Base-by-base conservation (phyloP, 1,284 basidiomycete species). In the Ustilago xerochloae region DNA sequence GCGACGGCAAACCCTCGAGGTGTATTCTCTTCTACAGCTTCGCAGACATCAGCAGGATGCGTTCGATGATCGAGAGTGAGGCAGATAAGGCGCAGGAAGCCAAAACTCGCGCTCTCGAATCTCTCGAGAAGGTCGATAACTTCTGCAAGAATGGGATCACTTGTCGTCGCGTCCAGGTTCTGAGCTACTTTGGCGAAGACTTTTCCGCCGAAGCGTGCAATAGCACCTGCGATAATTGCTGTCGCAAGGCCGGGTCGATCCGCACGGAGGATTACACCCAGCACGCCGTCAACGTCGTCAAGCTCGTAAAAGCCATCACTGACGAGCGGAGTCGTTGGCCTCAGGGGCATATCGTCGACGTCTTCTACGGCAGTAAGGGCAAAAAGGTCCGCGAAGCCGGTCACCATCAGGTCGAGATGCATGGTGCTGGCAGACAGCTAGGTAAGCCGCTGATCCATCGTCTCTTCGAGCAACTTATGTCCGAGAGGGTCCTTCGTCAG, bases 111-210 rank as follows among this genome's bases (percentile, higher is more conserved):
- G 89, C 90, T 67, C 85, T 87, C 47, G 87, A 88, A 22, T 88
- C 88, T 29, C 83, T 92, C 29, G 81, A 86, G 4, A 86, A 87
- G n/a, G 89, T 92, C 41, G 87, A 91, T 13, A 86, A 89, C 54
- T 99, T 91, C 85, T 95, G 93, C 85, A 84, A 87, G 59, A 94
- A 97, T 85, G 88, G 89, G 62, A 89, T 90, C 35, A 92, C 93
- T 76, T 99, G 96, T 81, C 90, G 97, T 9, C 90, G 97, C 1
- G 88, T 89, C 3, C 92, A 93, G 79, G 87, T 99, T 18, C 88
- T 99, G 43, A 88, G 87, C 36, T 91, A 92, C 82, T 90, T 89
- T 77, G 80, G 78, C 65, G 91, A 93, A 82, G 87, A 63, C 38
- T 91, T 92, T 78, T 87, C 88, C 59, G 80, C 86, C 30, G 84